Conservation (phyloP, 2,329 filamentous ascomycete species). For the Cytospora piceae region DNA sequence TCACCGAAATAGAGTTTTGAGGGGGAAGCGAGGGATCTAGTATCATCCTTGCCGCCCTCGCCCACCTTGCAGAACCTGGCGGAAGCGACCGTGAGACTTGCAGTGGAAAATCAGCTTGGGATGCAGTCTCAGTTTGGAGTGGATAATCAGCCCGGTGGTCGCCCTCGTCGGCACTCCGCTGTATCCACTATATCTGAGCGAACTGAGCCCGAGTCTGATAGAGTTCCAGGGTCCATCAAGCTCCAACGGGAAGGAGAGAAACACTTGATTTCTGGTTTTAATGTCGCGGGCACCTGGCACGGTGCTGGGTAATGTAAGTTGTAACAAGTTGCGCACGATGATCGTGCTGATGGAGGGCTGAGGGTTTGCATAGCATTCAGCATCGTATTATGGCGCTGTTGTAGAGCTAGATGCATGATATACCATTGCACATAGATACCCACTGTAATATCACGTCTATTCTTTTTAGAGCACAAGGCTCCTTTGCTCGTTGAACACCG, state of each 20-base stretch:
- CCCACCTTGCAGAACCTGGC: neutral
- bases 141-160: neutral
- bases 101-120: neutral
- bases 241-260: neutral
- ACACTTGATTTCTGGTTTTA: neutral
- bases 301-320: neutral
- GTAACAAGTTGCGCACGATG: neutral
- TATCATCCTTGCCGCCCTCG: neutral
- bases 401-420: slow-evolving; percentile 1
- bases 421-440: neutral
- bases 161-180: neutral
- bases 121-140: neutral
- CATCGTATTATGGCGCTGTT: neutral
- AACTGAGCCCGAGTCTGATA: neutral
- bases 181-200: slow-evolving; percentile 6
- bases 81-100: slow-evolving; percentile 1
- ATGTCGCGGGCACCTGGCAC: neutral
- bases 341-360: neutral
- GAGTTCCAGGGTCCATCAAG: neutral
- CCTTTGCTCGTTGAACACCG: too few species aligned
- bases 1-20: slow-evolving; percentile 1
- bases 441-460: neutral
- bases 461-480: neutral
- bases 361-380: neutral
- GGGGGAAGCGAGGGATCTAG: neutral